Conservation (phyloP, 345 rosid species). For the Schrenkiella parvula region DNA sequence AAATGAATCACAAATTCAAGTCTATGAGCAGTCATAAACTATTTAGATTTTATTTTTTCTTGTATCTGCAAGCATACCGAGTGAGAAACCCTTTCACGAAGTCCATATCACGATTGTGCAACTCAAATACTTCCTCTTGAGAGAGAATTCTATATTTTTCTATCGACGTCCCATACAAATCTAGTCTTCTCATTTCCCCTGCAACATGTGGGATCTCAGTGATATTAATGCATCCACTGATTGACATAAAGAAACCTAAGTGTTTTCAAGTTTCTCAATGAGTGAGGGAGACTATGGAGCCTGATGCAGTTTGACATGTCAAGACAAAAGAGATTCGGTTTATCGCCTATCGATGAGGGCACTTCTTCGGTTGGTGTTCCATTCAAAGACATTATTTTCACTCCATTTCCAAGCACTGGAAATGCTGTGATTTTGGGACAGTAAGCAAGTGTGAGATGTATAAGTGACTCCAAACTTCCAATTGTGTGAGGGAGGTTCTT, state of each 20-base stretch:
- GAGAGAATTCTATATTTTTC: conserved; percentile 12
- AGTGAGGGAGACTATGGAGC: neutral
- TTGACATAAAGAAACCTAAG: conserved; percentile 7
- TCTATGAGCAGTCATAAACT: conserved; percentile 7
- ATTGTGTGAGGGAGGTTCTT: conserved; percentile 26
- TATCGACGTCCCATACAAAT: conserved; percentile 25
- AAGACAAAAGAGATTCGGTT: neutral
- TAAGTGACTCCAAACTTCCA: conserved; percentile 12
- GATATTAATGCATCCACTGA: conserved; percentile 21
- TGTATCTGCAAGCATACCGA: conserved; percentile 1
- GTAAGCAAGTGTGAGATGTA: neutral
- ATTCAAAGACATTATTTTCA: neutral
- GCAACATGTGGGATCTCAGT: conserved; percentile 12
- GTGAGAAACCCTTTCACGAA: neutral
- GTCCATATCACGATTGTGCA: conserved; percentile 19
- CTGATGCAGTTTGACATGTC: neutral
- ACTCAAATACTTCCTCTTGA: neutral
- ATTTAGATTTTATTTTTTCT: neutral
- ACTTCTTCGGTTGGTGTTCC: conserved; percentile 16
- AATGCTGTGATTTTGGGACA: conserved; percentile 17
- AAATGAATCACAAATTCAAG: neutral
- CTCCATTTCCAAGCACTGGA: conserved; percentile 7
- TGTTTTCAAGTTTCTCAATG: neutral
- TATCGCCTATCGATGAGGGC: conserved; percentile 16
- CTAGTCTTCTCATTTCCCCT: conserved; percentile 8